Conservation (phyloP, 352 stramenopile genomes). For the Phytophthora hybrid region DNA sequence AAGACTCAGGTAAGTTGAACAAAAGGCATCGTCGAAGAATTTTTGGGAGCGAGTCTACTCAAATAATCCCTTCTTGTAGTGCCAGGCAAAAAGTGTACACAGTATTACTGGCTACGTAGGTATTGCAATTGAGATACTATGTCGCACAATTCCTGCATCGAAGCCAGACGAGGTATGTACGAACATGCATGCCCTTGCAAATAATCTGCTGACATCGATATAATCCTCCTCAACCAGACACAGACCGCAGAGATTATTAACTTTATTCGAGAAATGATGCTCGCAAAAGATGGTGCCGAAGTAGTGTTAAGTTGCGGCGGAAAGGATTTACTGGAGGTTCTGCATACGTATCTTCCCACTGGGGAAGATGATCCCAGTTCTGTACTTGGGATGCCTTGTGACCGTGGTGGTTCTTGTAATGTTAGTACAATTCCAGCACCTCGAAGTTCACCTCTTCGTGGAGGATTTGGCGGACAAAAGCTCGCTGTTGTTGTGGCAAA, state of each 20-base stretch:
- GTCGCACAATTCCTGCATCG: slow-evolving; percentile 27
- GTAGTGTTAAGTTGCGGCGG: slow-evolving; percentile 63
- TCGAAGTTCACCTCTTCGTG: neutral
- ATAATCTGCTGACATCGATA: neutral
- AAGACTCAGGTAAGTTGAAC: slow-evolving; percentile 36
- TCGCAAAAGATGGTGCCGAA: slow-evolving; percentile 53
- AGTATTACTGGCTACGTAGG: slow-evolving; percentile 66
- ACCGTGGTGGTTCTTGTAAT: neutral
- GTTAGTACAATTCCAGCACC: neutral
- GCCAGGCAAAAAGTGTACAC: slow-evolving; percentile 44
- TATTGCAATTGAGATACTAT: slow-evolving; percentile 64
- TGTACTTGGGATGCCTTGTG: neutral
- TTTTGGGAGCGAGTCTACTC: neutral
- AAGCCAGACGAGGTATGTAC: slow-evolving; percentile 29
- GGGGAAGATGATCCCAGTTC: neutral
- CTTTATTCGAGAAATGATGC: slow-evolving; percentile 69
- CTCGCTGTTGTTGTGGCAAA: slow-evolving; percentile 31
- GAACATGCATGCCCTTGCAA: neutral
- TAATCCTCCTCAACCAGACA: neutral
- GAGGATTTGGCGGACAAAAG: slow-evolving; percentile 18
- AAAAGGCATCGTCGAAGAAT: neutral
- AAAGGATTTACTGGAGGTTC: slow-evolving; percentile 43
- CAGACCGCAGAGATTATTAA: slow-evolving; percentile 69
- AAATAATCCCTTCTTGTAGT: neutral
- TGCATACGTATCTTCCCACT: slow-evolving; percentile 28